A percentile compares a stretch with the other conserved stretches of the same genome.
Conservation (phyloP, 2,329 filamentous ascomycete genomes). For the Penicillium occitanis region DNA sequence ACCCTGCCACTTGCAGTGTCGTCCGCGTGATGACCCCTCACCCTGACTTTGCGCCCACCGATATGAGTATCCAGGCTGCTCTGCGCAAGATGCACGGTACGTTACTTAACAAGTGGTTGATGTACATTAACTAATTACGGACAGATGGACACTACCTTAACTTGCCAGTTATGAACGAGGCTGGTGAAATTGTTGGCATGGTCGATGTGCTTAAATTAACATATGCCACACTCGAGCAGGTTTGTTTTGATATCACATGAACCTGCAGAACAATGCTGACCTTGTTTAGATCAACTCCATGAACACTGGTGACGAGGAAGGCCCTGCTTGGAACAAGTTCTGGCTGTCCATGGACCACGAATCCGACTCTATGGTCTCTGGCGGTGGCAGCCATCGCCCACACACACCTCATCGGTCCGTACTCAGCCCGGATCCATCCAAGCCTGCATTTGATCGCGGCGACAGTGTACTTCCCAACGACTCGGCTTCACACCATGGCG, state of each 20-base stretch:
- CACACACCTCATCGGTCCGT: conserved; percentile 70
- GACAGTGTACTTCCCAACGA: conserved; percentile 91
- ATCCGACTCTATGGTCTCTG: conserved; percentile 94
- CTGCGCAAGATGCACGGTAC: conserved; percentile 98
- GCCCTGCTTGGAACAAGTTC: conserved; percentile 99
- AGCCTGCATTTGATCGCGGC: conserved; percentile 63
- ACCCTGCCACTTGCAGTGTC: conserved; percentile 92
- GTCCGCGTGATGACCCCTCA: conserved; percentile 99
- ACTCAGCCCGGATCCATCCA: conserved; percentile 74
- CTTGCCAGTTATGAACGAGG: conserved; percentile 95
- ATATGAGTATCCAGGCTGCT: conserved; percentile 98
- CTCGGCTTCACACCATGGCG: conserved; percentile 87
- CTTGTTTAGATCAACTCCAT: conserved; percentile 74
- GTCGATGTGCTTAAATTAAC: conserved; percentile 98
- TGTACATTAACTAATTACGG: conserved; percentile 22
- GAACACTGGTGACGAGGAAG: conserved; percentile 82
- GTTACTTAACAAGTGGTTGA: conserved; percentile 34
- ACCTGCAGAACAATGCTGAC: background rate
- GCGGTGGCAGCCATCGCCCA: conserved; percentile 75
- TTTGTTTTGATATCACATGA: conserved; percentile 37
- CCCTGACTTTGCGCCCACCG: conserved; percentile 95
- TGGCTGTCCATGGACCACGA: conserved; percentile 96
- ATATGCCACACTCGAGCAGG: conserved; percentile 95
- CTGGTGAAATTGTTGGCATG: conserved; percentile 98
- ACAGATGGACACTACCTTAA: conserved; percentile 97